Evolutionary conservation across 176 grass and related monocot genomes (phyloP).

Genomic region (Cymbopogon citratus): DNA sequence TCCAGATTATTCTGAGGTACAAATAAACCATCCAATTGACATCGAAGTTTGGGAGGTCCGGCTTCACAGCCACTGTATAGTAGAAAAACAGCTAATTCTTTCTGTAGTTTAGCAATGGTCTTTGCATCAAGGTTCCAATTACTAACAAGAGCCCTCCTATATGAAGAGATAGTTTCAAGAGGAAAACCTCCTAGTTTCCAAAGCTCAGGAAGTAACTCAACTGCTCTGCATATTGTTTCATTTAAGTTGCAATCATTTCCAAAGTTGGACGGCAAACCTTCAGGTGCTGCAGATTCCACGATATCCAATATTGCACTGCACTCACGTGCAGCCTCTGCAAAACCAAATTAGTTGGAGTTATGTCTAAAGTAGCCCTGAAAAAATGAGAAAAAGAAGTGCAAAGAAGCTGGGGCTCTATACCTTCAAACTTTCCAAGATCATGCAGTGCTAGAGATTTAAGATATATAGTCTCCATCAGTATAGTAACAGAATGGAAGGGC

Average conservation of each 20-base stretch:
- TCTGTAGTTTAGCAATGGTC: conserved; percentile 56
- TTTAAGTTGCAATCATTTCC: conserved; percentile 53
- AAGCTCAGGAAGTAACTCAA: conserved; percentile 81
- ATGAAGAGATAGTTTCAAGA: conserved; percentile 66
- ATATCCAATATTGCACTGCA: conserved; percentile 66
- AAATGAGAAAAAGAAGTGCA: not conserved
- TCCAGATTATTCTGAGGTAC: conserved; percentile 74
- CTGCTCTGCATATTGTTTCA: conserved; percentile 60
- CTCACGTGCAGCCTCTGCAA: conserved; percentile 69
- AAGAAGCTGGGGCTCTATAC: conserved; percentile 23
- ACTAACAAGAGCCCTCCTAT: conserved; percentile 66
- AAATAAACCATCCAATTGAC: conserved; percentile 65
- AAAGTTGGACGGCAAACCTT: conserved; percentile 40
- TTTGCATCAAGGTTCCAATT: conserved; percentile 66
- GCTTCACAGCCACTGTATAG: conserved; percentile 74
- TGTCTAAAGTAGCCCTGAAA: not conserved
- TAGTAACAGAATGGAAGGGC: conserved; percentile 54
- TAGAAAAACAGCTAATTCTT: conserved; percentile 78
- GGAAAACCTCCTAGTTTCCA: conserved; percentile 53
- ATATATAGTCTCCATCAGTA: conserved; percentile 69
- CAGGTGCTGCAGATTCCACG: conserved; percentile 56
- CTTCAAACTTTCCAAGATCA: conserved; percentile 67
- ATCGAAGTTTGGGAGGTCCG: conserved; percentile 37
- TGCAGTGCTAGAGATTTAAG: conserved; percentile 65
- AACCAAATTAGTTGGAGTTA: conserved; percentile 27